These are phyloP conservation scores for Plasmodium sp. DNA, from an alignment of 169 alveolate genomes.

Conservation along the genomic window DNA sequence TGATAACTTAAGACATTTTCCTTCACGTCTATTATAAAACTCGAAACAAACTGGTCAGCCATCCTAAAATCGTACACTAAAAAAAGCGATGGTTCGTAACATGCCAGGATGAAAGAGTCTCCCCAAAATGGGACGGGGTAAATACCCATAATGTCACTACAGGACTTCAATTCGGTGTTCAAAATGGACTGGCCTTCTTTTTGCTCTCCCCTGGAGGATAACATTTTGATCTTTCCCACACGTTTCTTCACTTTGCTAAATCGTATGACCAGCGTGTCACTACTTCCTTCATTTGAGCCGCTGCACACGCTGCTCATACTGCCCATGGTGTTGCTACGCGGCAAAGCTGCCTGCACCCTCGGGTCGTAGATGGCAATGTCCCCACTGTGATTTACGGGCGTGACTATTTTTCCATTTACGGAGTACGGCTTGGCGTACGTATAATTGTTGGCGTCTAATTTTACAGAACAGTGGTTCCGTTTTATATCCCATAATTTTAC, in stretches of 20 bases:
- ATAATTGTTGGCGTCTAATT: conserved; percentile 26
- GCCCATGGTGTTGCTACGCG: background rate
- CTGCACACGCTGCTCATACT: background rate
- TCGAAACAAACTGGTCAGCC: background rate
- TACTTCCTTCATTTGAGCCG: background rate
- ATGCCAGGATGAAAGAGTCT: conserved; percentile 20
- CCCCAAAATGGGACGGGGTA: conserved; percentile 23
- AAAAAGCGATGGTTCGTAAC: conserved; percentile 22
- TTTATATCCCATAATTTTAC: conserved; percentile 24
- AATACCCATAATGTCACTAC: conserved; percentile 20
- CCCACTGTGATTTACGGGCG: conserved; percentile 54
- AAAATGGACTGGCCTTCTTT: background rate
- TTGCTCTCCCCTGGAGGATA: background rate
- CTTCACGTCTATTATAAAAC: conserved; percentile 15
- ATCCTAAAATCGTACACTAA: conserved; percentile 30
- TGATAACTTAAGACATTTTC: conserved; percentile 38
- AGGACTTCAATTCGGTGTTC: background rate
- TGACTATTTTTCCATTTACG: background rate
- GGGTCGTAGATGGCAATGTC: conserved; percentile 30
- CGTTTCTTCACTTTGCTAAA: conserved; percentile 13
- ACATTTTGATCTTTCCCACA: background rate
- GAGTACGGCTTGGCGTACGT: conserved; percentile 22
- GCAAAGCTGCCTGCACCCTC: background rate
- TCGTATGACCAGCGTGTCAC: background rate
- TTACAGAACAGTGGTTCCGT: background rate